A percentile compares a stretch with the other conserved stretches of the same genome.
Evolutionary conservation across 106 monocot genomes (phyloP).

Genomic region (Narthecium ossifragum): DNA sequence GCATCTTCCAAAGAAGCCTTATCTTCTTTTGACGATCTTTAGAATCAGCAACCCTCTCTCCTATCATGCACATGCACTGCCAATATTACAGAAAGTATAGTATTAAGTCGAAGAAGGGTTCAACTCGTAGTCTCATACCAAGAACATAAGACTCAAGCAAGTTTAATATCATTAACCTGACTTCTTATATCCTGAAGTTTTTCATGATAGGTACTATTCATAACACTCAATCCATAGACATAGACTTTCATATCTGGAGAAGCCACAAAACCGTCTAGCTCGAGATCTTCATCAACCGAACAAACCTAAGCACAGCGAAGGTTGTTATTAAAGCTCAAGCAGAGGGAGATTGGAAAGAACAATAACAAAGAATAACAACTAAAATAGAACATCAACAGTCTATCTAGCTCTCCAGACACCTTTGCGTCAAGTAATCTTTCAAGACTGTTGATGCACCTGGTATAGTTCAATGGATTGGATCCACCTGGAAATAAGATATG

Average conservation of each 20-base stretch:
- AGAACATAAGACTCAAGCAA: no score
- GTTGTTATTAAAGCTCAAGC: background rate
- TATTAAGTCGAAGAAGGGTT: background rate
- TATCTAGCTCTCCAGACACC: conserved; percentile 27
- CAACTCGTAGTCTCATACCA: no score
- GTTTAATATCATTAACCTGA: conserved; percentile 42
- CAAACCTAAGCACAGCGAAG: conserved; percentile 34
- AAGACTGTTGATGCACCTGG: conserved; percentile 93
- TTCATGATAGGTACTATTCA: conserved; percentile 18
- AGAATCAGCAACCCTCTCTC: conserved; percentile 44
- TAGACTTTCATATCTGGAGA: conserved; percentile 74
- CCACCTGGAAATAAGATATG: conserved; percentile 51
- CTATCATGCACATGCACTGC: conserved; percentile 34
- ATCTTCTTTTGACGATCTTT: conserved; percentile 37
- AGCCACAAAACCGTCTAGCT: conserved; percentile 61
- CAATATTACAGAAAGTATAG: conserved; percentile 16
- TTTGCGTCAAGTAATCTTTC: conserved; percentile 83
- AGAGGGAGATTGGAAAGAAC: background rate
- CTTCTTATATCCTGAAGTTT: conserved; percentile 51
- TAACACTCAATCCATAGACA: conserved; percentile 46
- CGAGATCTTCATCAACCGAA: conserved; percentile 51
- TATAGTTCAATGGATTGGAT: conserved; percentile 46
- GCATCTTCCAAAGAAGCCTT: conserved; percentile 51
- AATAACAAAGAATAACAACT: background rate
- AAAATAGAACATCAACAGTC: background rate